Evolutionary conservation across 306 rosid species (phyloP), one percentile per base, ranked within the genome.

Genomic region (Styphnolobium japonicum): DNA sequence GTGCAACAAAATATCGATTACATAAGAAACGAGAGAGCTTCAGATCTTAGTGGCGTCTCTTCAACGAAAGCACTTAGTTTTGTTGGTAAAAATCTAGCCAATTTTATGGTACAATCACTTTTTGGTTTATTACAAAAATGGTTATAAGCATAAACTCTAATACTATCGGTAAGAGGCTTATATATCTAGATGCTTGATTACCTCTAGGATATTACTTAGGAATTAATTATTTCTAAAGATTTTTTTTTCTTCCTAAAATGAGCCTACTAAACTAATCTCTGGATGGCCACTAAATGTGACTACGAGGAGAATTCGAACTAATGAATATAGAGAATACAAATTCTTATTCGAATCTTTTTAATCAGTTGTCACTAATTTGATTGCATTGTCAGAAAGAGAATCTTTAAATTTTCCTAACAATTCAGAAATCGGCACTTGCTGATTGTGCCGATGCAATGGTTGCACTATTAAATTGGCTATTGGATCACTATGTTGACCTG

Each of bases 31-130:
- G 62, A 86, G 4, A 73, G 90, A 88, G 86, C 80, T 36, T 60
- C 88, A 1, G 75, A 85, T 31, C 87, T 88, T 11, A 12, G 21
- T 0, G 55, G 34, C 0, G 65, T 90, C 76, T 80, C 86, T 16
- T 72, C 85, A 9, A n/a, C 77, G 48, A 86, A 80, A 10, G 90
- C 92, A 40, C 88, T 90, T 15, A 84, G 12, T 63, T 89, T 87
- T 72, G 85, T 87, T 18, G 91, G 91, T 83, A 76, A 75, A 73
- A 56, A 2, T 2, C 8, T 48, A 2, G 2, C n/a, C 6, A 12
- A 45, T 45, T 45, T 45, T 45, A 45, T 14, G 51, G 1, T 45
- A 45, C 18, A 45, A 45, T 14, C 16, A n/a, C n/a, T n/a, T n/a
- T n/a, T n/a, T n/a, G n/a, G n/a, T n/a, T n/a, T n/a, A n/a, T n/a